Conservation (phyloP, 2,329 filamentous ascomycete genomes). For the Tolypocladium capitatum region DNA sequence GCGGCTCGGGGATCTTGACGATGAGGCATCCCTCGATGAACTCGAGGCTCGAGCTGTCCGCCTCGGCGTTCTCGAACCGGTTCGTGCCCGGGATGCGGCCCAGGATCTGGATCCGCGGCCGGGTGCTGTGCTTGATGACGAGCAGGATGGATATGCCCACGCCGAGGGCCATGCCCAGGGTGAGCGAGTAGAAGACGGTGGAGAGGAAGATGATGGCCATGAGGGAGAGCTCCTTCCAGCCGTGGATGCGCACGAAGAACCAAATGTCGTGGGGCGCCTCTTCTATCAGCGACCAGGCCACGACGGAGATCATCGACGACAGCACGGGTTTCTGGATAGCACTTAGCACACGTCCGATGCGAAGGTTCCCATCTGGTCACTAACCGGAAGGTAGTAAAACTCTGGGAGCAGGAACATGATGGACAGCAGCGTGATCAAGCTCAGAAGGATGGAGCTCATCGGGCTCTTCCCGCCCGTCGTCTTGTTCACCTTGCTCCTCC, state of each 20-base stretch:
- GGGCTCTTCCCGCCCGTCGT: slow-evolving; percentile 85
- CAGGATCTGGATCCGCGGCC: slow-evolving; percentile 89
- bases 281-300: slow-evolving; percentile 88
- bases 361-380: slow-evolving; percentile 18
- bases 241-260: slow-evolving; percentile 78
- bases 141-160: slow-evolving; percentile 82
- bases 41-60: slow-evolving; percentile 61
- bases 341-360: not conserved
- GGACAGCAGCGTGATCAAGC: slow-evolving; percentile 66
- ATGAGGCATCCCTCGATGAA: slow-evolving; percentile 88
- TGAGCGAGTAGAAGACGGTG: slow-evolving; percentile 90
- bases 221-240: slow-evolving; percentile 72
- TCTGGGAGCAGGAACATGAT: slow-evolving; percentile 76
- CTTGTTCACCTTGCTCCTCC: slow-evolving; percentile 87
- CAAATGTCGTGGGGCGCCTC: slow-evolving; percentile 84
- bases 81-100: slow-evolving; percentile 76
- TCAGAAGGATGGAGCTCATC: slow-evolving; percentile 83
- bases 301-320: slow-evolving; percentile 86
- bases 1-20: slow-evolving; percentile 91
- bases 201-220: slow-evolving; percentile 85
- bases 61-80: slow-evolving; percentile 74
- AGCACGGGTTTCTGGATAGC: slow-evolving; percentile 69
- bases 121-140: slow-evolving; percentile 80
- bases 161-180: slow-evolving; percentile 84
- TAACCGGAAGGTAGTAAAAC: slow-evolving; percentile 88